A percentile compares a stretch with the other conserved stretches of the same genome.
Evolutionary conservation across 495 filamentous ascomycete genomes (phyloP).

Genomic region (Aspergillus haitiensis): DNA sequence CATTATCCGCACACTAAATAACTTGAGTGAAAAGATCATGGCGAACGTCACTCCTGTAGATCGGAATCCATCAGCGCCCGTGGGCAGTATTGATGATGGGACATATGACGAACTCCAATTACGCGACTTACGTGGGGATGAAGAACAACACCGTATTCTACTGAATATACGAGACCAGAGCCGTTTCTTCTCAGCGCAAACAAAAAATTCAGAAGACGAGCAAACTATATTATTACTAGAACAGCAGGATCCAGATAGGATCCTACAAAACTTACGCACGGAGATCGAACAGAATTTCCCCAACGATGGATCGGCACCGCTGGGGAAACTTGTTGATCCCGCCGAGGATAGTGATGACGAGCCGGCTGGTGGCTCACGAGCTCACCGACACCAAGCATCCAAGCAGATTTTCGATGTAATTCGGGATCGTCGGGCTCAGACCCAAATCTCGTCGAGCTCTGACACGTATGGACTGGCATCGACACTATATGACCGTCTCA

Average conservation of each 20-base stretch:
- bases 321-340: conserved; percentile 53
- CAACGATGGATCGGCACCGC: conserved; percentile 57
- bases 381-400: conserved; percentile 39
- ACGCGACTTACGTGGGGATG: conserved; percentile 77
- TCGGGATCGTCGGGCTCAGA: conserved; percentile 44
- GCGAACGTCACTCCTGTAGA: conserved; percentile 79
- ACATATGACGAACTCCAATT: conserved; percentile 72
- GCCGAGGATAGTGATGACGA: conserved; percentile 58
- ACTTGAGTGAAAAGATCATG: conserved; percentile 85
- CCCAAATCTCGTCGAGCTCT: conserved; percentile 33
- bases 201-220: conserved; percentile 50
- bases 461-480: conserved; percentile 63
- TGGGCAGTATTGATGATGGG: conserved; percentile 67
- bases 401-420: conserved; percentile 45
- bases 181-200: conserved; percentile 71
- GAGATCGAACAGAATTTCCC: conserved; percentile 55
- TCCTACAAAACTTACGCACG: conserved; percentile 61
- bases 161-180: conserved; percentile 86
- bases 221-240: conserved; percentile 57
- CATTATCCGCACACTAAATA: conserved; percentile 83
- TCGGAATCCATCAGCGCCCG: conserved; percentile 58
- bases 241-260: conserved; percentile 64
- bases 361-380: conserved; percentile 38
- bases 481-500: conserved; percentile 68
- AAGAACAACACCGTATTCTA: conserved; percentile 68